Evolutionary conservation across 441 rosid species (phyloP).

Genomic region (Rhodomyrtus psidioides): DNA sequence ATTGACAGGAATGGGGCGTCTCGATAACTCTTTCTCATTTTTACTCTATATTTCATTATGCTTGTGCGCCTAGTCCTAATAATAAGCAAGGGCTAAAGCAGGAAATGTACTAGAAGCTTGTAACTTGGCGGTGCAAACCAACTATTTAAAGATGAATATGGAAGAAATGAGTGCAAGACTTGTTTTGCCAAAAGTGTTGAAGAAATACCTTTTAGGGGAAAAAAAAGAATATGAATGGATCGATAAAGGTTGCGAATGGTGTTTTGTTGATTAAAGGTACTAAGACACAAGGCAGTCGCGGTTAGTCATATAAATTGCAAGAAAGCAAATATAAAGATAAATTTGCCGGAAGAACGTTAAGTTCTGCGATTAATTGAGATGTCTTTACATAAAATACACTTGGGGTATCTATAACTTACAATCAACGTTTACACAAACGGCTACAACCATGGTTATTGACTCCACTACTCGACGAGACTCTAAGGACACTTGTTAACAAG

Average conservation of each 20-base stretch:
- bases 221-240: neutral
- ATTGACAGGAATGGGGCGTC: too few relatives aligned
- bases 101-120: too few relatives aligned
- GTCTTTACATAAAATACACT: neutral
- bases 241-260: neutral
- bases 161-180: neutral
- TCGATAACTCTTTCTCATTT: too few relatives aligned
- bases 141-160: neutral
- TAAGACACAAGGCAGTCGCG: accelerated
- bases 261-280: neutral
- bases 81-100: too few relatives aligned
- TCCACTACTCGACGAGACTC: neutral
- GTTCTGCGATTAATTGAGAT: neutral
- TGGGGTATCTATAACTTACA: neutral
- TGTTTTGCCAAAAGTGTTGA: neutral
- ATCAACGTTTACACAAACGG: neutral
- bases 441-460: neutral
- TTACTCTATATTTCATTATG: too few relatives aligned
- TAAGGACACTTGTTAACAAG: neutral
- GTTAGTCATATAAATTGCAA: neutral
- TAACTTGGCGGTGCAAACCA: neutral
- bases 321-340: neutral
- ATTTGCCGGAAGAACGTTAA: too few relatives aligned
- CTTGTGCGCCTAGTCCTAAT: too few relatives aligned
- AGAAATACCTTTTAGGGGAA: too few relatives aligned